Percentiles rank a stretch among this genome's conserved stretches.
Conservation (phyloP, 164 flowering plant genomes). For the Vitis labrusca region DNA sequence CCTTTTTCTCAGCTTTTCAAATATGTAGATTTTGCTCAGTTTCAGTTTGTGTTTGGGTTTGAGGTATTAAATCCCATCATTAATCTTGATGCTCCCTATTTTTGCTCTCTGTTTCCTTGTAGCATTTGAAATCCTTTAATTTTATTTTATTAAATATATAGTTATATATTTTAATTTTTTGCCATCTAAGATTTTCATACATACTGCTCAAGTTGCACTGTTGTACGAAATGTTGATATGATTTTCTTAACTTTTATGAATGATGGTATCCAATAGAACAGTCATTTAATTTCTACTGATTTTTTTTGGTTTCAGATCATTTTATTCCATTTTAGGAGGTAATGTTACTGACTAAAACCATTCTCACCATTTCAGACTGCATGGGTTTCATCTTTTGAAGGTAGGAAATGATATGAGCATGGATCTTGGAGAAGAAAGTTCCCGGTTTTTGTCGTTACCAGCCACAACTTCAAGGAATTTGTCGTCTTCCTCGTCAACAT, state of each 20-base stretch:
- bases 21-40: too few relatives aligned
- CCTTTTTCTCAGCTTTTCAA: too few relatives aligned
- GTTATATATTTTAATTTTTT: neutral
- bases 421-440: constrained; percentile 73
- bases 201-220: too few relatives aligned
- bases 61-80: neutral
- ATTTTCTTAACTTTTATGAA: neutral
- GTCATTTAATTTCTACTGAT: neutral
- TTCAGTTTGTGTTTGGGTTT: neutral
- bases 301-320: neutral
- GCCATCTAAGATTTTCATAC: neutral
- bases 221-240: neutral
- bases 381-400: constrained; percentile 19
- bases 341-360: constrained; percentile 17
- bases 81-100: neutral
- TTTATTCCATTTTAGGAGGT: neutral
- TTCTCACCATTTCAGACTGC: constrained; percentile 29
- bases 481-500: constrained; percentile 89
- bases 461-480: constrained; percentile 59
- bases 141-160: neutral
- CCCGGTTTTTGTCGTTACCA: constrained; percentile 44
- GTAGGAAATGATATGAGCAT: constrained; percentile 31
- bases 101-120: neutral
- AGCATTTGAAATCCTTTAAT: neutral
- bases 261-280: too few relatives aligned